phyloP scores from a whole-genome alignment of 2,329 filamentous ascomycete genomes.

The Aspergillus sp. region DNA sequence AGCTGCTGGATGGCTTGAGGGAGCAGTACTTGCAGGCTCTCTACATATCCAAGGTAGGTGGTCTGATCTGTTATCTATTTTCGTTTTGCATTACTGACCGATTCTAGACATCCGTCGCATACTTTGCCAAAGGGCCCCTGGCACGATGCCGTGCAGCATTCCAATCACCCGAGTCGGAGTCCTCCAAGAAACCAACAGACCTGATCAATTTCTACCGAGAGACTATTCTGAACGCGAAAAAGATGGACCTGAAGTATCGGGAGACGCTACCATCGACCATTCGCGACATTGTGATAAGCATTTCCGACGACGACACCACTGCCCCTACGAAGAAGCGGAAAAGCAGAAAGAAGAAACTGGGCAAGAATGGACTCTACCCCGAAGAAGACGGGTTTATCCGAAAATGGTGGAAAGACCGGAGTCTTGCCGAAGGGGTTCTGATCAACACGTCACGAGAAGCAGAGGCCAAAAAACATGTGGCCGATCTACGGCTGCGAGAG shows the following conservation, averaged over 20 bases:
- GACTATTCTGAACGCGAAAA: slow-evolving; percentile 40
- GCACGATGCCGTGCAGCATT: slow-evolving; percentile 41
- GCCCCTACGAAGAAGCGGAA: slow-evolving; percentile 22
- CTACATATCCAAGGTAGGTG: slow-evolving; percentile 38
- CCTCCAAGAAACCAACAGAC: slow-evolving; percentile 17
- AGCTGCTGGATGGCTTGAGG: slow-evolving; percentile 30
- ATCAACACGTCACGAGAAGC: slow-evolving; percentile 27
- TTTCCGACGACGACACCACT: slow-evolving; percentile 32
- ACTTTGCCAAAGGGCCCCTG: slow-evolving; percentile 48
- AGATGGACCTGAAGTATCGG: slow-evolving; percentile 44
- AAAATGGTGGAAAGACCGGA: slow-evolving; percentile 43
- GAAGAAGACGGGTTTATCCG: slow-evolving; percentile 39
- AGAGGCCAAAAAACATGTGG: slow-evolving; percentile 36
- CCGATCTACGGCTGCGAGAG: slow-evolving; percentile 43
- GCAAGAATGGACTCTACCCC: slow-evolving; percentile 44
- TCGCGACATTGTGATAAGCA: slow-evolving; percentile 28
- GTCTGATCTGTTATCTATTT: background rate
- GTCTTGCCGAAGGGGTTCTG: slow-evolving; percentile 21
- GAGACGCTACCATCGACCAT: slow-evolving; percentile 39
- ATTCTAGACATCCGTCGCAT: slow-evolving; percentile 44
- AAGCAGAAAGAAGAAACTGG: slow-evolving; percentile 39
- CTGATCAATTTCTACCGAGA: slow-evolving; percentile 38
- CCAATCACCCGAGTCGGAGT: slow-evolving; percentile 20
- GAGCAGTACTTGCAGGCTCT: slow-evolving; percentile 40
- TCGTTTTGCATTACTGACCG: slow-evolving; percentile 8